Percentiles rank a stretch among this genome's conserved stretches.
Conservation (phyloP, 2,329 filamentous ascomycete genomes). For the Magnaporthales sp. region DNA sequence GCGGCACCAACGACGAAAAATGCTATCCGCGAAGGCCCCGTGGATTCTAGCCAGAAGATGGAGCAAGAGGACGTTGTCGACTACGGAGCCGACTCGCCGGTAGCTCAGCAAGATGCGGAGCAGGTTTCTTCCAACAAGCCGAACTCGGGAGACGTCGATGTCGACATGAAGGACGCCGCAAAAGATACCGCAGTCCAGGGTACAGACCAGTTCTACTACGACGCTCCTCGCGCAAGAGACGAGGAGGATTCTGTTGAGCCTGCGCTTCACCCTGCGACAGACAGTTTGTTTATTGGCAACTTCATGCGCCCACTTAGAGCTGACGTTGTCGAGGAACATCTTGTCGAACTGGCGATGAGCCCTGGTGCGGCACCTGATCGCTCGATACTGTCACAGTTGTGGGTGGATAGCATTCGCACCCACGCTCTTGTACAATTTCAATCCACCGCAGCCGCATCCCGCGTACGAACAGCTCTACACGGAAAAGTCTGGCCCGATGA, state of each 20-base stretch:
- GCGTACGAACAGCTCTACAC: slow-evolving; percentile 70
- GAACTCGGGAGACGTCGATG: slow-evolving; percentile 1
- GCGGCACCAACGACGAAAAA: not conserved
- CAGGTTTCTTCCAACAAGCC: not conserved
- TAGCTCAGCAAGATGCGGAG: not conserved
- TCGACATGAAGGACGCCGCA: slow-evolving; percentile 2
- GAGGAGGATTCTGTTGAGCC: slow-evolving; percentile 34
- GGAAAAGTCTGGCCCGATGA: slow-evolving; percentile 80
- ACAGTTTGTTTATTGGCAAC: slow-evolving; percentile 80
- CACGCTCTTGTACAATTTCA: slow-evolving; percentile 77
- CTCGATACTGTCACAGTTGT: slow-evolving; percentile 57
- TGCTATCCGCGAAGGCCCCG: not conserved
- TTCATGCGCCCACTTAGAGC: slow-evolving; percentile 80
- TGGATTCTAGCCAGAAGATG: slow-evolving; percentile 4
- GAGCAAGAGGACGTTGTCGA: slow-evolving; percentile 21
- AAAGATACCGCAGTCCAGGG: not conserved
- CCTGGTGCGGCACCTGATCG: slow-evolving; percentile 36
- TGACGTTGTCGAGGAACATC: slow-evolving; percentile 56
- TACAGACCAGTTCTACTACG: not conserved
- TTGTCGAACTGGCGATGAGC: slow-evolving; percentile 59
- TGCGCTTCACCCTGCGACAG: slow-evolving; percentile 62
- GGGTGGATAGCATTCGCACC: slow-evolving; percentile 76
- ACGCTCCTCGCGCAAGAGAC: slow-evolving; percentile 4
- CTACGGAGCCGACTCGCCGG: slow-evolving; percentile 12
- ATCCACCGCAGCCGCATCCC: slow-evolving; percentile 60